Conservation (phyloP, 345 rosid genomes). For the Citrus glauca region DNA sequence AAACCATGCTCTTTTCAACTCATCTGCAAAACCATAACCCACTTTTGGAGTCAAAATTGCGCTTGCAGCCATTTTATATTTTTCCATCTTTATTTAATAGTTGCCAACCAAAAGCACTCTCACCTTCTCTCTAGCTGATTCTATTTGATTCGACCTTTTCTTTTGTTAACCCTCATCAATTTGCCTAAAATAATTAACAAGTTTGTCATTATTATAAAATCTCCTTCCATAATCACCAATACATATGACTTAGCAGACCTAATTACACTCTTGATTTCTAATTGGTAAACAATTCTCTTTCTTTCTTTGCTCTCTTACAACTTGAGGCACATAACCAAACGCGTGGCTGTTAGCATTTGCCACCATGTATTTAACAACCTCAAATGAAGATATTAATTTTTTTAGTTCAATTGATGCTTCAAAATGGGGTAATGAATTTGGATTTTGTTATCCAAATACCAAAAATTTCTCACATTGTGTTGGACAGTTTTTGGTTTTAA, state of each 20-base stretch:
- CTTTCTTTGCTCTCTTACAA: slow-evolving; percentile 51
- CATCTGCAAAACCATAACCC: slow-evolving; percentile 69
- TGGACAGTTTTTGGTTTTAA: slow-evolving; percentile 15
- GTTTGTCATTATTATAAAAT: slow-evolving; percentile 65
- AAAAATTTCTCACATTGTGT: slow-evolving; percentile 49
- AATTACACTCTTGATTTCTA: slow-evolving; percentile 58
- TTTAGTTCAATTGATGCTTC: slow-evolving; percentile 68
- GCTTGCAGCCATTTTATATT: slow-evolving; percentile 60
- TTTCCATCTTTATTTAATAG: slow-evolving; percentile 74
- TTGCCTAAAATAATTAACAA: slow-evolving; percentile 67
- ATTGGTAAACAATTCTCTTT: slow-evolving; percentile 45
- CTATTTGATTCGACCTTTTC: slow-evolving; percentile 77
- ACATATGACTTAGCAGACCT: slow-evolving; percentile 38
- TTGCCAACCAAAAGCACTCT: slow-evolving; percentile 65
- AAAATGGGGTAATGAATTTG: slow-evolving; percentile 43
- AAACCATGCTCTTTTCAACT: slow-evolving; percentile 71
- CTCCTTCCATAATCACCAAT: slow-evolving; percentile 64
- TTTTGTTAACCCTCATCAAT: slow-evolving; percentile 70
- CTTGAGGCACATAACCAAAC: slow-evolving; percentile 48
- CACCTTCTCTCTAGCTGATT: slow-evolving; percentile 64
- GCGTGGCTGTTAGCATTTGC: slow-evolving; percentile 70
- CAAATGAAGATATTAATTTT: slow-evolving; percentile 56
- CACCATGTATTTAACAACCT: slow-evolving; percentile 48
- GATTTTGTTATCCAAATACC: slow-evolving; percentile 85
- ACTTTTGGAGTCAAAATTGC: slow-evolving; percentile 52